Evolutionary conservation across 1,139 yeast species (phyloP).

Genomic region (Suhomyces guaymorum): DNA sequence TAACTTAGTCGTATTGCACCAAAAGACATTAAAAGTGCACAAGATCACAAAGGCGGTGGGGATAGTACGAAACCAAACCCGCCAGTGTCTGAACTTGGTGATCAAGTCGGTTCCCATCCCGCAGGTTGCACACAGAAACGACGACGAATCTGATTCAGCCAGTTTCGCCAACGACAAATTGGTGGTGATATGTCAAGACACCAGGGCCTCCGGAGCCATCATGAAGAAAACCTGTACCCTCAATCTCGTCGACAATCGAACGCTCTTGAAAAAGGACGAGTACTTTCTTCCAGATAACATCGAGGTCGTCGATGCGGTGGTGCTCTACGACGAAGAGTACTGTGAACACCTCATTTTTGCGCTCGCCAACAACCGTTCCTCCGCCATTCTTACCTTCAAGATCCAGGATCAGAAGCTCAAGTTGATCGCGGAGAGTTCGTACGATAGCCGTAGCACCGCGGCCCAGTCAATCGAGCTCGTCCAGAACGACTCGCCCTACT

Average conservation of each 20-base stretch:
- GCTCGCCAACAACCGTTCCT: conserved; percentile 3
- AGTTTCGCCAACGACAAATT: too few species aligned
- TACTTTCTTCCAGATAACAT: conserved; percentile 5
- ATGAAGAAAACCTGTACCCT: conserved; percentile 20
- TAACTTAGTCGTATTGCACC: too few species aligned
- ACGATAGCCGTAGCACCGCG: conserved; percentile 1
- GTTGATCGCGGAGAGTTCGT: neutral
- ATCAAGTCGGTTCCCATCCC: too few species aligned
- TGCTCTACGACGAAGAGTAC: conserved; percentile 3
- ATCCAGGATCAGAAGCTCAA: conserved; percentile 4
- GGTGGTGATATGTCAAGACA: conserved; percentile 21
- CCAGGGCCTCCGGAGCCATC: conserved; percentile 18
- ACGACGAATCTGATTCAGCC: too few species aligned
- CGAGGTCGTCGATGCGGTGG: conserved; percentile 25
- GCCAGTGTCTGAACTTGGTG: too few species aligned
- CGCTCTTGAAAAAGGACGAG: conserved; percentile 16
- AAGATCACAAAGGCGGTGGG: too few species aligned
- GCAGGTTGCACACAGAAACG: too few species aligned
- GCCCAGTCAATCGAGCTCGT: conserved; percentile 3
- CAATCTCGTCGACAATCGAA: conserved; percentile 19
- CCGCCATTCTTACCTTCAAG: conserved; percentile 4
- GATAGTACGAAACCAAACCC: too few species aligned
- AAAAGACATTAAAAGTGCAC: too few species aligned
- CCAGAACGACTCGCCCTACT: conserved; percentile 3
- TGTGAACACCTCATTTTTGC: conserved; percentile 6